These are phyloP conservation scores for Aureobasidium sp. DNA, from an alignment of 2,329 filamentous ascomycete genomes.

Conservation along the genomic window DNA sequence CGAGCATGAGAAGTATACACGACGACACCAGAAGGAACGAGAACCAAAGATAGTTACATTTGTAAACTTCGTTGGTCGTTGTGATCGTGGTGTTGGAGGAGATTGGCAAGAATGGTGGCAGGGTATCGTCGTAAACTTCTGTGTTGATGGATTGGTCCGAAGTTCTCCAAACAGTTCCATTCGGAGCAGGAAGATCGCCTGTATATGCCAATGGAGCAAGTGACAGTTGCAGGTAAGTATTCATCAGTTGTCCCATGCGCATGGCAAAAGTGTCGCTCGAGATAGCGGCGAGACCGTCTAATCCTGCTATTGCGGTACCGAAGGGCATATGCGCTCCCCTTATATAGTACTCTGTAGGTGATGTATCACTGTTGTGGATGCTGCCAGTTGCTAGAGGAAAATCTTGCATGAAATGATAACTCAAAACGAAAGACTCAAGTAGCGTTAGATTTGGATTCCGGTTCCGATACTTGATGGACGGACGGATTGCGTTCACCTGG, in stretches of 20 bases:
- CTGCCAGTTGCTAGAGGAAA: slow-evolving; percentile 10
- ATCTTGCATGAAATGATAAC: slow-evolving; percentile 1
- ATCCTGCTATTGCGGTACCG: neutral
- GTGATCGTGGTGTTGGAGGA: slow-evolving; percentile 17
- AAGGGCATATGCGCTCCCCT: slow-evolving; percentile 11
- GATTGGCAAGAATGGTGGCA: neutral
- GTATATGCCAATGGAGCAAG: slow-evolving; percentile 24
- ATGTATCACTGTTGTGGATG: neutral
- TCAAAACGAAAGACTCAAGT: neutral
- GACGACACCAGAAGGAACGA: slow-evolving; percentile 23
- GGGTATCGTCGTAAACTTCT: no score
- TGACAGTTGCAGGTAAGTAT: slow-evolving; percentile 29
- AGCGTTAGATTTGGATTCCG: slow-evolving; percentile 9
- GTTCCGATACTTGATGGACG: slow-evolving; percentile 1
- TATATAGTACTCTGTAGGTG: slow-evolving; percentile 10
- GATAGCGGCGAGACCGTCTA: no score
- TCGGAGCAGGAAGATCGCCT: slow-evolving; percentile 18
- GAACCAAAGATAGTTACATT: slow-evolving; percentile 27
- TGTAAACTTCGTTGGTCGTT: slow-evolving; percentile 21
- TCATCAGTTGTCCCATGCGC: slow-evolving; percentile 17
- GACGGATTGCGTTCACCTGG: neutral
- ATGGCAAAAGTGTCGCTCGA: no score
- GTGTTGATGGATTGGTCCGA: no score
- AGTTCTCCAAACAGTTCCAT: no score
- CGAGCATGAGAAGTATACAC: slow-evolving; percentile 21